phyloP scores from a whole-genome alignment of 768 basidiomycete species.

The Sporobolomyces phaffii region DNA sequence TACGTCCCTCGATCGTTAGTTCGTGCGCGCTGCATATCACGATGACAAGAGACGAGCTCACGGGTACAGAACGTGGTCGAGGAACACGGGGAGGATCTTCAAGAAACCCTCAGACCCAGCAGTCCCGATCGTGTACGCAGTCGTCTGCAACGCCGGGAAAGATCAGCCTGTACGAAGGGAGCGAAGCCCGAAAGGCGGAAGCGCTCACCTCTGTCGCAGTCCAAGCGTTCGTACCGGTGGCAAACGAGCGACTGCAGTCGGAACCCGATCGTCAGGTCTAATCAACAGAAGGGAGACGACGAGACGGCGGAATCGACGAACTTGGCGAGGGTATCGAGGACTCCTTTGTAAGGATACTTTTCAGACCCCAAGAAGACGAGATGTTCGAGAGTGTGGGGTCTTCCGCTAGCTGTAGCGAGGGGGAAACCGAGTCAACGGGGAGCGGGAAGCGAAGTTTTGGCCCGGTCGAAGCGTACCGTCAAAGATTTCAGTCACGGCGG shows the following conservation, averaged over 20 bases:
- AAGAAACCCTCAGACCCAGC: slow-evolving; percentile 80
- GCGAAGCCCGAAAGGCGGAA: not conserved
- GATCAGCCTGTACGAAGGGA: too few species aligned
- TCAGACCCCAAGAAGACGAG: slow-evolving; percentile 89
- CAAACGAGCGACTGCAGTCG: slow-evolving; percentile 7
- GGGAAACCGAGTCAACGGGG: too few species aligned
- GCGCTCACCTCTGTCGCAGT: slow-evolving; percentile 61
- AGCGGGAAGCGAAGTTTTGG: not conserved
- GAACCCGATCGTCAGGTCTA: not conserved
- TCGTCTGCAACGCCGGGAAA: slow-evolving; percentile 50
- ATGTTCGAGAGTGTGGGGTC: slow-evolving; percentile 96
- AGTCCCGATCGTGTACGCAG: slow-evolving; percentile 90
- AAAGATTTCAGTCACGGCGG: slow-evolving; percentile 32
- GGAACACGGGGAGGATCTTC: slow-evolving; percentile 61
- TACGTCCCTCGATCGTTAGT: not conserved
- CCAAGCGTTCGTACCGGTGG: slow-evolving; percentile 71
- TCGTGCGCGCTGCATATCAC: too few species aligned
- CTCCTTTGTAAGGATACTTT: slow-evolving; percentile 78
- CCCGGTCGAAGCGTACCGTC: slow-evolving; percentile 12
- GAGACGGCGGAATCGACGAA: too few species aligned
- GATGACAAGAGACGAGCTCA: not conserved
- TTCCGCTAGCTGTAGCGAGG: slow-evolving; percentile 62
- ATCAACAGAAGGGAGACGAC: slow-evolving; percentile 44
- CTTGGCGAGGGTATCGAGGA: slow-evolving; percentile 82
- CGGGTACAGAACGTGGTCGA: slow-evolving; percentile 95